Conservation (phyloP, 2,329 filamentous ascomycete genomes). For the Clarireedia sp. region DNA sequence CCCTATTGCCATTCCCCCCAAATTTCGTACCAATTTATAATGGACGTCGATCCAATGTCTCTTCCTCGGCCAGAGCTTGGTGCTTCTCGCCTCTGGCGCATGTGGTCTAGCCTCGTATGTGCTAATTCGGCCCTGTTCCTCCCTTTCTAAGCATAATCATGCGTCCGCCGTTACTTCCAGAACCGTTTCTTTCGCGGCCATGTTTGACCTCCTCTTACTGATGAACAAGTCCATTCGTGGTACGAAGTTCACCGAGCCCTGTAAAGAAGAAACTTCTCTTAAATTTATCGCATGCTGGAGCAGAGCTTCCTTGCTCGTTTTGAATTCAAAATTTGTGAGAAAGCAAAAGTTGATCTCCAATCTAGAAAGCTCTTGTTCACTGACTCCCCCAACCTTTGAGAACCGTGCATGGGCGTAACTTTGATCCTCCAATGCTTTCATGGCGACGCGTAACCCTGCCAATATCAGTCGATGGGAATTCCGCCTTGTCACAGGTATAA, state of each 20-base stretch:
- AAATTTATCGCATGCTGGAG: constrained; percentile 39
- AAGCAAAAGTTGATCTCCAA: constrained; percentile 88
- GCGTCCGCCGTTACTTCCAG: constrained; percentile 24
- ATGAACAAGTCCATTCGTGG: constrained; percentile 24
- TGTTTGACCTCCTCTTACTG: constrained; percentile 18
- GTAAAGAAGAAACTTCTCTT: constrained; percentile 29
- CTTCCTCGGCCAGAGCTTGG: not conserved
- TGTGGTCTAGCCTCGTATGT: too few species aligned
- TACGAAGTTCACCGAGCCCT: constrained; percentile 28
- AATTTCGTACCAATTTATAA: not conserved
- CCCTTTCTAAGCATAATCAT: not conserved
- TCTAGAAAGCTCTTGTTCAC: constrained; percentile 68
- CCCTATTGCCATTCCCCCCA: not conserved
- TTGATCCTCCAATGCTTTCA: constrained; percentile 91
- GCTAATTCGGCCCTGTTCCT: not conserved
- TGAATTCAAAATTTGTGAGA: constrained; percentile 74
- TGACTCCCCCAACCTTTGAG: constrained; percentile 82
- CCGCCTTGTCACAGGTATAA: constrained; percentile 71
- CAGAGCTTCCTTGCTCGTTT: constrained; percentile 51
- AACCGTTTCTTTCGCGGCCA: constrained; percentile 19
- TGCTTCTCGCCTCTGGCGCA: too few species aligned
- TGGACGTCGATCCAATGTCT: not conserved
- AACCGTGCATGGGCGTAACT: constrained; percentile 79
- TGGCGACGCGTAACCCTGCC: constrained; percentile 76
- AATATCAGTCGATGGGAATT: constrained; percentile 84